phyloP scores from a whole-genome alignment of 2,329 filamentous ascomycete genomes.

The Gaeumannomyces sp. region DNA sequence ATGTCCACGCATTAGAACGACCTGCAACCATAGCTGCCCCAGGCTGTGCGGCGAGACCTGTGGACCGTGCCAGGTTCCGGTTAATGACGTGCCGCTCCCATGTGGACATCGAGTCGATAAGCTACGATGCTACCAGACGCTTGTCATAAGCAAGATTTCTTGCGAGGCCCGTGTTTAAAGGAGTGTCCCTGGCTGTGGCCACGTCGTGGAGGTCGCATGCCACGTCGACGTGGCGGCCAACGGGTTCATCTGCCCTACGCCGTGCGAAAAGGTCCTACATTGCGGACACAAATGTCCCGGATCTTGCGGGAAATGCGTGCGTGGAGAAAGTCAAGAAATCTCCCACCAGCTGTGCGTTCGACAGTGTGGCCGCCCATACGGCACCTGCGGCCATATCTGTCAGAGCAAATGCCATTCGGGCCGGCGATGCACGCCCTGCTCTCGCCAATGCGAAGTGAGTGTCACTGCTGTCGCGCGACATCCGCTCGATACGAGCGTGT shows the following conservation, averaged over 20 bases:
- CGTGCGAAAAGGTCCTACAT: conserved; percentile 37
- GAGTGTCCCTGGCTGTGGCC: conserved; percentile 47
- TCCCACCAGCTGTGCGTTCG: conserved; percentile 31
- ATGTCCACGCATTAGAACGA: conserved; percentile 34
- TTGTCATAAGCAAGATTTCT: conserved; percentile 36
- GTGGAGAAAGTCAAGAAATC: conserved; percentile 37
- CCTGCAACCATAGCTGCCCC: conserved; percentile 40
- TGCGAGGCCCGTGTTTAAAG: conserved; percentile 44
- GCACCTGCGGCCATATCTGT: conserved; percentile 53
- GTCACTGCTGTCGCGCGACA: too few relatives aligned
- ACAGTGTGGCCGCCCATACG: conserved; percentile 43
- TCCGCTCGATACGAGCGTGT: too few relatives aligned
- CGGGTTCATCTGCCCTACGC: conserved; percentile 38
- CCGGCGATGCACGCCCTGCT: too few relatives aligned
- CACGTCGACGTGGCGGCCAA: conserved; percentile 33
- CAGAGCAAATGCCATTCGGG: conserved; percentile 40
- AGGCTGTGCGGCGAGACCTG: conserved; percentile 38
- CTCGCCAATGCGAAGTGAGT: too few relatives aligned
- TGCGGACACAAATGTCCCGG: conserved; percentile 47
- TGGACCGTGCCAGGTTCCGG: conserved; percentile 27
- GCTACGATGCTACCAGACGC: conserved; percentile 33
- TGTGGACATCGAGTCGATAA: conserved; percentile 34
- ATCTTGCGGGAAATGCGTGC: conserved; percentile 41
- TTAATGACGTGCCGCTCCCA: conserved; percentile 26
- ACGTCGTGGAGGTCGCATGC: conserved; percentile 46